phyloP scores from a whole-genome alignment of 192 early-diverging fungal genomes.

The Backusella westeae region DNA sequence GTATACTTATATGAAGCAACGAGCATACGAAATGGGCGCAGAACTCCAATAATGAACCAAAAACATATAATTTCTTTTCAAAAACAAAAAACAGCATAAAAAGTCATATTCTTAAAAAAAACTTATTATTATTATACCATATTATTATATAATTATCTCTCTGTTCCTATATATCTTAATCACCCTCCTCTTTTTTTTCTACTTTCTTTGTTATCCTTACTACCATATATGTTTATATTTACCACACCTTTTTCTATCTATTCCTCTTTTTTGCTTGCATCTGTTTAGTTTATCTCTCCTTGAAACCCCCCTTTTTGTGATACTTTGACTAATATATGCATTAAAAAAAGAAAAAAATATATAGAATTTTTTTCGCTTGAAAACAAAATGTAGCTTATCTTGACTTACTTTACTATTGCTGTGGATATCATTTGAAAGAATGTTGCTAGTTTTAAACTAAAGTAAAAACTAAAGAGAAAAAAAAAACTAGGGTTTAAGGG shows the following conservation, averaged over 20 bases:
- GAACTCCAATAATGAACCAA: constrained; percentile 7
- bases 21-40: constrained; percentile 28
- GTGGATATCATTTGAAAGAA: neutral
- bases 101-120: constrained; percentile 3
- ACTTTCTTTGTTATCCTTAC: constrained; percentile 1
- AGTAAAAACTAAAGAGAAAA: neutral
- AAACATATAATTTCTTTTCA: neutral
- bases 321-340: neutral
- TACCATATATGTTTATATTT: constrained; percentile 1
- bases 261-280: neutral
- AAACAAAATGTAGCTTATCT: neutral
- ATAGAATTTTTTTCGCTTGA: neutral
- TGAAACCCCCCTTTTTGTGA: neutral
- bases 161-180: neutral
- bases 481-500: neutral
- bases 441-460: neutral
- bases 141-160: constrained; percentile 10
- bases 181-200: neutral
- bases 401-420: too few species aligned
- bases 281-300: neutral
- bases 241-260: neutral
- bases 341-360: neutral
- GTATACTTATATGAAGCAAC: constrained; percentile 33
- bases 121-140: constrained; percentile 3
- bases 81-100: constrained; percentile 18